Conservation (phyloP, 179 eudicot species). For the Beta corolliflora region DNA sequence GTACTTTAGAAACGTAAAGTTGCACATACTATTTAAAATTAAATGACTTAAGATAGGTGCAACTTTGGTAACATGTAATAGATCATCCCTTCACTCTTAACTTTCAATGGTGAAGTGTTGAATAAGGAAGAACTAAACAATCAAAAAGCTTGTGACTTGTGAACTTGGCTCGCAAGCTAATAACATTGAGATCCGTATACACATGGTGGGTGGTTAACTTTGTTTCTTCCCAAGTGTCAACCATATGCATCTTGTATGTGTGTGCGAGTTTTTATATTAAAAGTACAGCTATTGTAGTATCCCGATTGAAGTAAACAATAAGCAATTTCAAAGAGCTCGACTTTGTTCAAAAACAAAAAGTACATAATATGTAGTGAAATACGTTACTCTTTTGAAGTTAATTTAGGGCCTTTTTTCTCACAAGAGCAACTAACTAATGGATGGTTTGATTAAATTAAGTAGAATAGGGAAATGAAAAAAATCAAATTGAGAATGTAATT, state of each 20-base stretch:
- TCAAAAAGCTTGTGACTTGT: not conserved
- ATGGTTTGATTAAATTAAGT: too few relatives aligned
- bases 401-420: too few relatives aligned
- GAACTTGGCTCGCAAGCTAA: conserved; percentile 27
- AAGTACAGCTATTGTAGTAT: not conserved
- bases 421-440: too few relatives aligned
- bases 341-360: not conserved
- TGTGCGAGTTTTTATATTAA: too few relatives aligned
- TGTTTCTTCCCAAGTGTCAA: conserved; percentile 26
- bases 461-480: too few relatives aligned
- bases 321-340: conserved; percentile 27
- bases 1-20: too few relatives aligned
- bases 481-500: too few relatives aligned
- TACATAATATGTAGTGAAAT: not conserved
- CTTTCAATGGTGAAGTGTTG: conserved; percentile 21
- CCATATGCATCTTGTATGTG: not conserved
- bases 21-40: too few relatives aligned
- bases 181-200: conserved; percentile 14
- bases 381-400: not conserved
- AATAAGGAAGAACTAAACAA: conserved; percentile 32
- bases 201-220: conserved; percentile 29
- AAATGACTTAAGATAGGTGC: not conserved
- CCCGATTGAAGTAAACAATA: conserved; percentile 29
- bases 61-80: not conserved
- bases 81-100: conserved; percentile 14